These are phyloP conservation scores for Pythium scleroteichum DNA, from an alignment of 352 stramenopile species.

Conservation along the genomic window DNA sequence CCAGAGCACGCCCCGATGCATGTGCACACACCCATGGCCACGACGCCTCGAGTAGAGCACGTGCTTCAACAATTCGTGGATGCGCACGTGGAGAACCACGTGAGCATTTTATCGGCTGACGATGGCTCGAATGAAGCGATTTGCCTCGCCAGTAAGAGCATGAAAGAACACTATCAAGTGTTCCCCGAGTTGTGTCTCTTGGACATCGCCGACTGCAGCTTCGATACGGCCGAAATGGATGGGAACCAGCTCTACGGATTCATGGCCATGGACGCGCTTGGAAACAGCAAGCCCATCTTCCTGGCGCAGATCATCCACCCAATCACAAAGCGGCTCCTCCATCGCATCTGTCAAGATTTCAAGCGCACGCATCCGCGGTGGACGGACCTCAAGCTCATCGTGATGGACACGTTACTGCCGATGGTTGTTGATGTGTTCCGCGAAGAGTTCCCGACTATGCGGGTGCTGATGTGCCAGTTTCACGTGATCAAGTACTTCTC, in stretches of 20 bases:
- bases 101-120: conserved; percentile 67
- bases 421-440: conserved; percentile 55
- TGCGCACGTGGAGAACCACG: conserved; percentile 70
- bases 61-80: conserved; percentile 73
- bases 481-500: conserved; percentile 71
- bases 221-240: conserved; percentile 33
- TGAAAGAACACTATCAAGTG: conserved; percentile 72
- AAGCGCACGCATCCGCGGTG: conserved; percentile 72
- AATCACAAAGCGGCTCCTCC: conserved; percentile 48
- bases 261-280: conserved; percentile 67
- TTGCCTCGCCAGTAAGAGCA: conserved; percentile 66
- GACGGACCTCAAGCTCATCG: conserved; percentile 59
- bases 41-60: conserved; percentile 41
- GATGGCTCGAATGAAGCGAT: conserved; percentile 76
- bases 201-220: conserved; percentile 44
- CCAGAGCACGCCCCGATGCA: not conserved
- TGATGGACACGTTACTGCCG: conserved; percentile 62
- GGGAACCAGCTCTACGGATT: conserved; percentile 60
- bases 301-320: conserved; percentile 49
- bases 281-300: conserved; percentile 68
- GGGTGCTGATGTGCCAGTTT: conserved; percentile 65
- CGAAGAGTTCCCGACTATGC: conserved; percentile 58
- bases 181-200: conserved; percentile 63
- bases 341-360: conserved; percentile 69
- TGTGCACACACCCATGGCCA: conserved; percentile 8